Percentiles rank a stretch among this genome's conserved stretches.
Conservation (phyloP, 2,329 filamentous ascomycete genomes). For the Aspergillus fischeri region DNA sequence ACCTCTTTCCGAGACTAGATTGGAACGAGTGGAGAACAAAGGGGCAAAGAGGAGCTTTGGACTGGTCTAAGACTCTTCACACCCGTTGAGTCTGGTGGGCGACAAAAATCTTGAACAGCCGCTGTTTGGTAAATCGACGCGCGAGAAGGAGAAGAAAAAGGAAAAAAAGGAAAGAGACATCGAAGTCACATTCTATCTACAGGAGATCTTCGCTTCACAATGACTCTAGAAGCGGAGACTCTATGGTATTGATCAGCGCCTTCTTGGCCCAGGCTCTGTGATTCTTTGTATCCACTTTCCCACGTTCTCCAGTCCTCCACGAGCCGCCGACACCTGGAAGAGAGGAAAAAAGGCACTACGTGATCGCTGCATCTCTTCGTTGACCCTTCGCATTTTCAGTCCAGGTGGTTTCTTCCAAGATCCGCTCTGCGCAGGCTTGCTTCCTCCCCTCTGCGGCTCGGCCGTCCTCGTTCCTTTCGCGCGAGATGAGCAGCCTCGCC, state of each 20-base stretch:
- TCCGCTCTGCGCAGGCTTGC: constrained; percentile 6
- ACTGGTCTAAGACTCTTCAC: not conserved
- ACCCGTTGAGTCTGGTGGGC: not conserved
- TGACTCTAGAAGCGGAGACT: constrained; percentile 24
- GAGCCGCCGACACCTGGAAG: constrained; percentile 16
- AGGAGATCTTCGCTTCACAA: constrained; percentile 21
- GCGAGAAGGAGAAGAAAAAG: not conserved
- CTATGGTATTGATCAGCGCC: constrained; percentile 30
- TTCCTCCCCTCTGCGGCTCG: constrained; percentile 11
- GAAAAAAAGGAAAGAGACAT: not conserved
- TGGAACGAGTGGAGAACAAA: not conserved
- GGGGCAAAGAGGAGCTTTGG: not conserved
- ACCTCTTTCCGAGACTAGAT: not conserved
- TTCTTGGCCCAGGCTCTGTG: constrained; percentile 20
- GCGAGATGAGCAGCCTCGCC: constrained; percentile 39
- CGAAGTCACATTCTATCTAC: constrained; percentile 2
- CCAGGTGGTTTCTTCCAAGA: not conserved
- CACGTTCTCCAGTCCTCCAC: constrained; percentile 26
- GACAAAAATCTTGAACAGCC: not conserved
- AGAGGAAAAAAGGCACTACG: constrained; percentile 2
- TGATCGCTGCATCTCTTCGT: constrained; percentile 8
- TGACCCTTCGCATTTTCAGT: constrained; percentile 7
- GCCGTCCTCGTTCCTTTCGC: constrained; percentile 15
- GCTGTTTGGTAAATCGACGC: not conserved
- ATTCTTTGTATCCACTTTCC: constrained; percentile 15